Evolutionary conservation across 352 stramenopile genomes (phyloP).

Genomic region (Phytophthora podocarpi): DNA sequence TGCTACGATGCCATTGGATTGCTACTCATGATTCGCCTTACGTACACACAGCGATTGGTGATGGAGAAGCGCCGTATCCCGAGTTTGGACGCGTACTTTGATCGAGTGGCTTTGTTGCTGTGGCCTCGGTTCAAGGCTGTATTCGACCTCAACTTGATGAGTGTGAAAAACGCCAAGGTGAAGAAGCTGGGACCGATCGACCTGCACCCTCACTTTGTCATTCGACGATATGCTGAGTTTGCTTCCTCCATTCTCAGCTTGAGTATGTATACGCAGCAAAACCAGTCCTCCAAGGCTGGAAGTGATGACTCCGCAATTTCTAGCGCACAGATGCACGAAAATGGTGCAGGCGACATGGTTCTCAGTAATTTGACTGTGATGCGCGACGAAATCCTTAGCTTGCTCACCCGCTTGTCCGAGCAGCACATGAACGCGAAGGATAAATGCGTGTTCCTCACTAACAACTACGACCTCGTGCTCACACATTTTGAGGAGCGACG

Average conservation of each 20-base stretch:
- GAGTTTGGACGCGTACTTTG: conserved; percentile 96
- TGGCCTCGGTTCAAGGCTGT: conserved; percentile 98
- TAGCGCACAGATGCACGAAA: conserved; percentile 81
- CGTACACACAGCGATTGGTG: conserved; percentile 81
- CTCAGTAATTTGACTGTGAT: conserved; percentile 90
- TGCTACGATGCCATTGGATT: conserved; percentile 97
- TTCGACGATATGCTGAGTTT: conserved; percentile 97
- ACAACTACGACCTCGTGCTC: conserved; percentile 97
- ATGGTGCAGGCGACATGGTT: conserved; percentile 93
- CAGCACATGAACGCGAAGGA: conserved; percentile 94
- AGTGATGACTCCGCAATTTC: conserved; percentile 49
- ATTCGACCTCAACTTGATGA: conserved; percentile 96
- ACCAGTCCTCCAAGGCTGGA: conserved; percentile 13
- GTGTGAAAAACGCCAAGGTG: conserved; percentile 85
- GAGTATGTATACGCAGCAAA: conserved; percentile 71
- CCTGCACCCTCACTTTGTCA: conserved; percentile 97
- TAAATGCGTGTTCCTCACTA: conserved; percentile 97
- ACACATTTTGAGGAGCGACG: conserved; percentile 95
- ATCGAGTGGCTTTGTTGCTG: conserved; percentile 94
- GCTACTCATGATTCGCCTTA: conserved; percentile 99
- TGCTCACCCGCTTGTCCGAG: conserved; percentile 88
- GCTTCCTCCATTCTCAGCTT: conserved; percentile 95
- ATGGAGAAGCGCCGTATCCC: conserved; percentile 90
- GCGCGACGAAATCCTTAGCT: conserved; percentile 79
- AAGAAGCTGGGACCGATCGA: conserved; percentile 94